Percentiles rank a stretch among this genome's conserved stretches.
These are phyloP conservation scores for Moricandia arvensis DNA, from an alignment of 345 rosid genomes.

Conservation along the genomic window DNA sequence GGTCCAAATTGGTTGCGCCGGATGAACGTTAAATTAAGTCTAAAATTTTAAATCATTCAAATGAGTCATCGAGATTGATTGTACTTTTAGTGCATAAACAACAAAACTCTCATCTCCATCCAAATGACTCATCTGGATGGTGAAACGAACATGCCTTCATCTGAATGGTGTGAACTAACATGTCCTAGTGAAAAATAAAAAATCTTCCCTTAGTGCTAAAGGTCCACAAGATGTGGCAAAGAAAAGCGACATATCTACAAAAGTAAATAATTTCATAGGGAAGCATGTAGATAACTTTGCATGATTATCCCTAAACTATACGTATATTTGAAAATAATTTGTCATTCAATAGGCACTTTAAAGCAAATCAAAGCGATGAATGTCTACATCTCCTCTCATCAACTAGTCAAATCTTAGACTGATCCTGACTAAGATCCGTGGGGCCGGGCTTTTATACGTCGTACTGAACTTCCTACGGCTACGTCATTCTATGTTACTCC, in stretches of 20 bases:
- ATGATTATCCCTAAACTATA: not conserved
- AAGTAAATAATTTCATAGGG: not conserved
- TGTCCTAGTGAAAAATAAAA: not conserved
- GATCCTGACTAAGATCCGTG: slow-evolving; percentile 27
- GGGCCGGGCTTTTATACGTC: slow-evolving; percentile 17
- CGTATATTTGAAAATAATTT: not conserved
- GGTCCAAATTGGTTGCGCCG: no score
- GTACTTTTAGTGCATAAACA: no score
- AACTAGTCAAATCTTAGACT: slow-evolving; percentile 7
- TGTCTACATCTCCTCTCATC: not conserved
- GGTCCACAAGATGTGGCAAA: not conserved
- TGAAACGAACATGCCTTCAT: no score
- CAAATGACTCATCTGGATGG: no score
- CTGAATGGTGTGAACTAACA: not conserved
- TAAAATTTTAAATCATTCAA: no score
- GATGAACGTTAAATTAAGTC: no score
- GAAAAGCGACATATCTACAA: not conserved
- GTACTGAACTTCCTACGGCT: not conserved
- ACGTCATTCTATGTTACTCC: slow-evolving; percentile 19
- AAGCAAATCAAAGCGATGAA: not conserved
- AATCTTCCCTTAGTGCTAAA: not conserved
- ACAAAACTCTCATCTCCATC: no score
- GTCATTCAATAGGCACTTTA: not conserved
- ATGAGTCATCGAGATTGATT: no score
- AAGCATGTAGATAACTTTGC: not conserved